A percentile compares a stretch with the other conserved stretches of the same genome.
Evolutionary conservation across 495 filamentous ascomycete species (phyloP).

Genomic region (Penicillium tannophilum): DNA sequence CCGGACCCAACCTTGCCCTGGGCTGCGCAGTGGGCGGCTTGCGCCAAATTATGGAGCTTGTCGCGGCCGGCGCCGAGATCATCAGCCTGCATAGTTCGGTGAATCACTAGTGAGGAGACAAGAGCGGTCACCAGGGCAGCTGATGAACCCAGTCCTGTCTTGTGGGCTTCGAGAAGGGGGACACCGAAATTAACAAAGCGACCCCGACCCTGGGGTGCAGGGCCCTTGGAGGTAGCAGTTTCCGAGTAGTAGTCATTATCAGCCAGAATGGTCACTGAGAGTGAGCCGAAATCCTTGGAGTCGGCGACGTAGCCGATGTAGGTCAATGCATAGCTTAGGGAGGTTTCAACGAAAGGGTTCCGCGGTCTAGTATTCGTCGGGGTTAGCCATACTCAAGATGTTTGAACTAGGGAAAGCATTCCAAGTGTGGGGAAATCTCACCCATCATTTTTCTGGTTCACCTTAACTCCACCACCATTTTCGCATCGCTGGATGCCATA

Average conservation of each 20-base stretch:
- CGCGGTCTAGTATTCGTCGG: constrained; percentile 31
- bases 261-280: constrained; percentile 84
- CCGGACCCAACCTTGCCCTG: constrained; percentile 96
- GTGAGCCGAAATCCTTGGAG: constrained; percentile 61
- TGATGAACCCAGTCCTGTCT: constrained; percentile 94
- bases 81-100: constrained; percentile 70
- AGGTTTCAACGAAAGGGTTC: constrained; percentile 90
- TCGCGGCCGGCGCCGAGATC: constrained; percentile 54
- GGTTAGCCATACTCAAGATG: constrained; percentile 2
- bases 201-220: constrained; percentile 23
- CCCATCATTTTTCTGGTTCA: constrained; percentile 74
- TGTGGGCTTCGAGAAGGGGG: constrained; percentile 77
- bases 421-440: constrained; percentile 38
- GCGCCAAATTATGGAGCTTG: constrained; percentile 85
- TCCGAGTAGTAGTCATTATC: constrained; percentile 97
- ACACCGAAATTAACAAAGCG: constrained; percentile 80
- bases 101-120: constrained; percentile 73
- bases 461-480: constrained; percentile 72
- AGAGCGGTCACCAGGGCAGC: constrained; percentile 93
- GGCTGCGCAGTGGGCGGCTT: constrained; percentile 91
- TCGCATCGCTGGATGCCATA: constrained; percentile 72
- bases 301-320: constrained; percentile 64
- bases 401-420: constrained; percentile 4
- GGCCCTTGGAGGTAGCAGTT: constrained; percentile 43
- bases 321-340: constrained; percentile 82